These are phyloP conservation scores for Botryosphaeria agaves DNA, from an alignment of 2,329 filamentous ascomycete species.

Conservation along the genomic window DNA sequence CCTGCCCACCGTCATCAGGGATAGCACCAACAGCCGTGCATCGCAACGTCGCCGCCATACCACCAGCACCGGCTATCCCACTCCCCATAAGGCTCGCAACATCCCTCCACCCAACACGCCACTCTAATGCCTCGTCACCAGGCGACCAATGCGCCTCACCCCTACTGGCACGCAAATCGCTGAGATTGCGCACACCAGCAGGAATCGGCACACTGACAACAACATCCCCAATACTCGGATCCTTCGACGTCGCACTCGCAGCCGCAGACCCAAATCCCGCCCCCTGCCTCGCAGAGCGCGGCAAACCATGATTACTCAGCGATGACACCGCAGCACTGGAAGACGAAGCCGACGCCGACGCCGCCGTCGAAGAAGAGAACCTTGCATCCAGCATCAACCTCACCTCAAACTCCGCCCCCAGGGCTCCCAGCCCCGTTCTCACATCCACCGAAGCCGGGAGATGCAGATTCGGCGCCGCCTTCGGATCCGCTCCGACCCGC, in stretches of 20 bases:
- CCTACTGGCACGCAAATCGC: conserved; percentile 61
- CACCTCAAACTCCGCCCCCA: conserved; percentile 78
- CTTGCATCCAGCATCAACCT: conserved; percentile 51
- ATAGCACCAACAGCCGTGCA: conserved; percentile 58
- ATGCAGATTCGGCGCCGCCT: conserved; percentile 43
- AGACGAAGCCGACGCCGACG: conserved; percentile 8
- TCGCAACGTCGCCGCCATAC: conserved; percentile 53
- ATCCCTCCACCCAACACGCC: conserved; percentile 68
- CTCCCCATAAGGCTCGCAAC: conserved; percentile 30
- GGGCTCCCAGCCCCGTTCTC: conserved; percentile 57
- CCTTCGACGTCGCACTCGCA: conserved; percentile 14
- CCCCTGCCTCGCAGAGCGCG: not conserved
- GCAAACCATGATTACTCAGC: not conserved
- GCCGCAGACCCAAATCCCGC: conserved; percentile 8
- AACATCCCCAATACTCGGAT: conserved; percentile 50
- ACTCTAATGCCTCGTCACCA: conserved; percentile 57
- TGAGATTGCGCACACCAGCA: conserved; percentile 60
- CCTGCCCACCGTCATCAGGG: conserved; percentile 28
- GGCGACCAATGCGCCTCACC: conserved; percentile 74
- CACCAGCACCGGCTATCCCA: conserved; percentile 34
- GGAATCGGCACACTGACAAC: conserved; percentile 66
- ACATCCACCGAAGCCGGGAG: conserved; percentile 71
- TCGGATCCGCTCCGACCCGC: conserved; percentile 1
- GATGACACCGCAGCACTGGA: not conserved
- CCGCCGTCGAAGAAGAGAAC: conserved; percentile 28